These are phyloP conservation scores for Pyrenophora teres DNA, from an alignment of 2,329 filamentous ascomycete genomes.

Conservation along the genomic window DNA sequence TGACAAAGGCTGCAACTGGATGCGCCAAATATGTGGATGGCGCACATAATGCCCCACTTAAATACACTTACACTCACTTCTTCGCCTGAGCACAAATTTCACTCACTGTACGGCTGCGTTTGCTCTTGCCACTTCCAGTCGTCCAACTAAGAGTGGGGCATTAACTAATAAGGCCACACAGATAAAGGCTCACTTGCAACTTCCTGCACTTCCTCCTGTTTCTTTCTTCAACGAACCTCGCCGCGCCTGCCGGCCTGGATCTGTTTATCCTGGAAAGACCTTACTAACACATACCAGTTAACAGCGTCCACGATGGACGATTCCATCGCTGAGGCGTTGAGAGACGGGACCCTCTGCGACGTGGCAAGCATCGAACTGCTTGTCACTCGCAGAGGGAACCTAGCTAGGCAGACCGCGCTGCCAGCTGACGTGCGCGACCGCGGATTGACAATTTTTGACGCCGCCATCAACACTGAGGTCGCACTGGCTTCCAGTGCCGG, in stretches of 20 bases:
- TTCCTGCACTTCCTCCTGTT: not conserved
- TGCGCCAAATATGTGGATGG: no score
- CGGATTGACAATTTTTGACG: not conserved
- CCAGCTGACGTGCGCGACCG: not conserved
- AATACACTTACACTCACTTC: no score
- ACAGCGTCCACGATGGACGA: not conserved
- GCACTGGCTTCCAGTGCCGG: not conserved
- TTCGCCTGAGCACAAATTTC: no score
- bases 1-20: no score
- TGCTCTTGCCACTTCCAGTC: no score
- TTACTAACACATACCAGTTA: no score
- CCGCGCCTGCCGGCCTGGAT: not conserved
- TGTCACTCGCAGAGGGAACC: not conserved
- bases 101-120: no score
- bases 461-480: not conserved
- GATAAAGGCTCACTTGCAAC: not conserved
- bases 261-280: no score
- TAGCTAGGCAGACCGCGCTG: not conserved
- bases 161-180: not conserved
- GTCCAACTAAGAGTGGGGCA: no score
- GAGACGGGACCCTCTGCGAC: slow-evolving; percentile 1
- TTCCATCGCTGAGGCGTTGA: not conserved
- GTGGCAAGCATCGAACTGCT: not conserved
- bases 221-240: not conserved
- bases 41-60: no score